Evolutionary conservation across 768 basidiomycete species (phyloP).

Genomic region (Hirschioporus abietinus): DNA sequence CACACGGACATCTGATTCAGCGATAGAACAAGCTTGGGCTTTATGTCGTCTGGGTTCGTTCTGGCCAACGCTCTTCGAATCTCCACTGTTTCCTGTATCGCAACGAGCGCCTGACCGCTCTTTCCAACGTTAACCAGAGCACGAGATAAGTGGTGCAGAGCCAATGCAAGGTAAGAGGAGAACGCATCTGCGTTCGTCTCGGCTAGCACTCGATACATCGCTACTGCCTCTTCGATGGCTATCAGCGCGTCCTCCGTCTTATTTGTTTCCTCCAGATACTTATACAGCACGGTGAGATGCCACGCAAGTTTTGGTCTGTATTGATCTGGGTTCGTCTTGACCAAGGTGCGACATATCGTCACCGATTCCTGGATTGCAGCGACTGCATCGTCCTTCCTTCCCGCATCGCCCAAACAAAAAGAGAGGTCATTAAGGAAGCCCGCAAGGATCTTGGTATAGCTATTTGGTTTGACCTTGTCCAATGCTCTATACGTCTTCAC

Average conservation of each 20-base stretch:
- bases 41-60: no score
- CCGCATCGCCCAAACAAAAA: conserved; percentile 3
- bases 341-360: conserved; percentile 8
- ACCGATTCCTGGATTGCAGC: conserved; percentile 9
- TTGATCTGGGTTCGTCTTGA: background rate
- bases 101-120: conserved; percentile 9
- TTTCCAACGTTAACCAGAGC: conserved; percentile 6
- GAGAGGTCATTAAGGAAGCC: conserved; percentile 9
- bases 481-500: conserved; percentile 8
- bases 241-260: conserved; percentile 10
- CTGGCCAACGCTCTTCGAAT: background rate
- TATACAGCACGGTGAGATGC: conserved; percentile 8
- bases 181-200: background rate
- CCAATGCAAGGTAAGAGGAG: background rate
- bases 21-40: conserved; percentile 8
- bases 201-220: conserved; percentile 4
- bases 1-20: conserved; percentile 9
- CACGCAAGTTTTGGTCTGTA: conserved; percentile 7
- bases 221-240: conserved; percentile 5
- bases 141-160: conserved; percentile 6
- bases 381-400: conserved; percentile 11
- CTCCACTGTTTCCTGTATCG: conserved; percentile 4
- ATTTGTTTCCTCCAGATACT: conserved; percentile 7
- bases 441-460: conserved; percentile 10
- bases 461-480: conserved; percentile 5